Percentiles rank a stretch among this genome's conserved stretches.
phyloP scores from a whole-genome alignment of 2,329 filamentous ascomycete genomes.

The Helminthosporium solani region DNA sequence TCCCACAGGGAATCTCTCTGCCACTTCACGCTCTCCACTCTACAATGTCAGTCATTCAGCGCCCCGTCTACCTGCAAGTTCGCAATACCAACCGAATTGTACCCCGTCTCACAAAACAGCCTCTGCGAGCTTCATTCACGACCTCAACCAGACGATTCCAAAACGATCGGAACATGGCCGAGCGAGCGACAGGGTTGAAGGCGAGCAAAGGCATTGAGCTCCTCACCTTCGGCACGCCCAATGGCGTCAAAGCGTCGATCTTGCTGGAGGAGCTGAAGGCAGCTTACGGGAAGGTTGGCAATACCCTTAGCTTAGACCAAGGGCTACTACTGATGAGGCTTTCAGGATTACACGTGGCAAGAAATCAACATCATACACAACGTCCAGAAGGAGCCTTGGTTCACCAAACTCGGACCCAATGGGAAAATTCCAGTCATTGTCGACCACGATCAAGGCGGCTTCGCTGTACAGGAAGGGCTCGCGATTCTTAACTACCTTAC shows the following conservation, averaged over 20 bases:
- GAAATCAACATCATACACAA: constrained; percentile 59
- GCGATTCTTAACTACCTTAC: constrained; percentile 49
- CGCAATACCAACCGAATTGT: constrained; percentile 14
- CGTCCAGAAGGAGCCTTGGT: constrained; percentile 69
- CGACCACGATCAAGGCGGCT: constrained; percentile 62
- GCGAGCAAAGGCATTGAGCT: constrained; percentile 66
- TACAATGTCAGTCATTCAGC: constrained; percentile 25
- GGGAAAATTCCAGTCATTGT: constrained; percentile 66
- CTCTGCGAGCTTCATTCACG: constrained; percentile 20
- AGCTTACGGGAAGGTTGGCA: constrained; percentile 53
- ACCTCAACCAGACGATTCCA: constrained; percentile 17
- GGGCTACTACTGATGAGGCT: not conserved
- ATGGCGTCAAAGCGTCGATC: constrained; percentile 59
- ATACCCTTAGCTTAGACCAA: not conserved
- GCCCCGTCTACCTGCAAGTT: constrained; percentile 17
- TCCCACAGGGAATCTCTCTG: not conserved
- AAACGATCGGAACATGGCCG: constrained; percentile 25
- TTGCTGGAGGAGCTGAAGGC: constrained; percentile 66
- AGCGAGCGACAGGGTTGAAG: constrained; percentile 57
- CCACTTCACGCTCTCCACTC: not conserved
- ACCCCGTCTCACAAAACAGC: constrained; percentile 12
- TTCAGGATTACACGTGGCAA: constrained; percentile 59
- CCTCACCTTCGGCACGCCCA: constrained; percentile 56
- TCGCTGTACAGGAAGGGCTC: constrained; percentile 53
- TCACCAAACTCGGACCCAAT: constrained; percentile 62